Conservation (phyloP, 73 alveolate species). For the Paramecium biaurelia region DNA sequence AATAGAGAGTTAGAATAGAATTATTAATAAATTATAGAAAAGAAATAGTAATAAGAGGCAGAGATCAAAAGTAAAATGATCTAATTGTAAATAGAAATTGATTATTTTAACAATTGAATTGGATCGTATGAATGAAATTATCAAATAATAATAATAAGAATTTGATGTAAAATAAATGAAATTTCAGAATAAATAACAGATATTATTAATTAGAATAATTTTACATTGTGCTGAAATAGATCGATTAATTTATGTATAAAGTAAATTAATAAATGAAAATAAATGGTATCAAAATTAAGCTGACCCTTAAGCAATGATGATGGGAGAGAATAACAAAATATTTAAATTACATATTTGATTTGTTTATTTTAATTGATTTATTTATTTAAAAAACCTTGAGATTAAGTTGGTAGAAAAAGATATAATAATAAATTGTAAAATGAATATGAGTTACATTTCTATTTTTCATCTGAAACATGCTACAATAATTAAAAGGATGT, state of each 20-base stretch:
- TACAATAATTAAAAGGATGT: background rate
- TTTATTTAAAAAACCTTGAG: background rate
- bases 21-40: too few relatives aligned
- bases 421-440: background rate
- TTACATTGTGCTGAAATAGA: conserved; percentile 36
- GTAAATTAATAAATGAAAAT: background rate
- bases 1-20: too few relatives aligned
- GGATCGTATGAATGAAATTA: background rate
- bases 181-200: background rate
- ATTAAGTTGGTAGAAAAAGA: background rate
- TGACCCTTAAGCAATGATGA: background rate
- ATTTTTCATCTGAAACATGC: conserved; percentile 10
- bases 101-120: background rate
- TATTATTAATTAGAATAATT: background rate
- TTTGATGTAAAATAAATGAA: background rate
- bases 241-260: background rate
- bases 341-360: background rate
- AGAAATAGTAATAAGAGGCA: background rate
- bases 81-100: background rate
- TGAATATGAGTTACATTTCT: background rate
- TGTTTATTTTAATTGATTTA: background rate
- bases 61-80: background rate
- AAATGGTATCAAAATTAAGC: background rate
- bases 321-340: background rate
- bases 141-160: background rate